Percentiles rank a stretch among this genome's conserved stretches.
Conservation (phyloP, 2,329 filamentous ascomycete genomes). For the Phialophora verrucosa region DNA sequence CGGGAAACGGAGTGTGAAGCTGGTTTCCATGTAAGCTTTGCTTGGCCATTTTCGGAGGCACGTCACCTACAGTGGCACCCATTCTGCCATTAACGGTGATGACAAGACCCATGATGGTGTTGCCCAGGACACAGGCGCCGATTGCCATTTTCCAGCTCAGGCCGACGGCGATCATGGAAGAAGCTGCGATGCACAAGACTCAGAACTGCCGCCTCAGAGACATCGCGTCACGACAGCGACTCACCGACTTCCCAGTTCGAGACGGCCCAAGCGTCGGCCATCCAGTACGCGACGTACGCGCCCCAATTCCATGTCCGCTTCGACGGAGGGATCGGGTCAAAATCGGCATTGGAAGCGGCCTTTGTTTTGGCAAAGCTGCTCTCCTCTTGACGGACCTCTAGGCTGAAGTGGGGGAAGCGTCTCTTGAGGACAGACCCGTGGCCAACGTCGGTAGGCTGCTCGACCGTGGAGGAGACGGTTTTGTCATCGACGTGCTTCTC, state of each 20-base stretch:
- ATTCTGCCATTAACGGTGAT: conserved; percentile 66
- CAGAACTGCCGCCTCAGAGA: conserved; percentile 18
- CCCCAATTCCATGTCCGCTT: conserved; percentile 51
- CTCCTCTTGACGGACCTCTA: conserved; percentile 35
- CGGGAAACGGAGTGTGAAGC: conserved; percentile 60
- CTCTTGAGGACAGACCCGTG: conserved; percentile 21
- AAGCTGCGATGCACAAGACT: conserved; percentile 33
- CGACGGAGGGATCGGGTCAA: conserved; percentile 46
- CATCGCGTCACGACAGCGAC: conserved; percentile 10
- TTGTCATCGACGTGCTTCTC: conserved; percentile 4
- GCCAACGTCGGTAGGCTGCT: conserved; percentile 29
- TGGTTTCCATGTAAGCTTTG: conserved; percentile 44
- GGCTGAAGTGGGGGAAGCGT: conserved; percentile 29
- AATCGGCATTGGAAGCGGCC: conserved; percentile 37
- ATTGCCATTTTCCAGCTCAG: conserved; percentile 55
- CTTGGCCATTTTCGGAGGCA: conserved; percentile 8
- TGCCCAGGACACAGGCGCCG: conserved; percentile 45
- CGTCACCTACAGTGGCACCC: conserved; percentile 44
- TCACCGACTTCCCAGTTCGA: conserved; percentile 37
- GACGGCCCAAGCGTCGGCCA: conserved; percentile 44
- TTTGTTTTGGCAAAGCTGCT: conserved; percentile 36
- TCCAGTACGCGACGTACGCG: conserved; percentile 54
- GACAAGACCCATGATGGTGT: conserved; percentile 59
- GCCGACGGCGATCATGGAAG: conserved; percentile 58
- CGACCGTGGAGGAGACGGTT: conserved; percentile 22